These are phyloP conservation scores for Suhomyces emberorum DNA, from an alignment of 805 yeast genomes.

Conservation along the genomic window DNA sequence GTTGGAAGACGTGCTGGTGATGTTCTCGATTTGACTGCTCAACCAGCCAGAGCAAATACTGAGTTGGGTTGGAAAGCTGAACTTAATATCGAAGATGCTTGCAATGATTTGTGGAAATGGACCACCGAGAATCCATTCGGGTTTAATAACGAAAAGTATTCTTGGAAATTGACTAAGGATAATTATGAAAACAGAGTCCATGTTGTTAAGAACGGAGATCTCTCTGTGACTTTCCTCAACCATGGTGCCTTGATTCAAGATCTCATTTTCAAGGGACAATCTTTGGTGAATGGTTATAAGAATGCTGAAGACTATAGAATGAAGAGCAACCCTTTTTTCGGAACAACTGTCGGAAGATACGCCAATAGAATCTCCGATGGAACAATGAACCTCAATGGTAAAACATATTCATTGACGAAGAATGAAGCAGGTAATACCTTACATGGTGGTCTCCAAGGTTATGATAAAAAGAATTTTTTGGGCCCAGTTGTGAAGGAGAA, in stretches of 20 bases:
- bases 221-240: slow-evolving; percentile 43
- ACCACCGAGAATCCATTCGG: slow-evolving; percentile 66
- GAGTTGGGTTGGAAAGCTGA: slow-evolving; percentile 67
- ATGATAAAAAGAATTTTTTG: slow-evolving; percentile 46
- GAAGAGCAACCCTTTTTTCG: slow-evolving; percentile 49
- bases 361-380: slow-evolving; percentile 59
- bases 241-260: slow-evolving; percentile 52
- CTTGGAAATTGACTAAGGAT: slow-evolving; percentile 27
- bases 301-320: slow-evolving; percentile 27
- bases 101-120: slow-evolving; percentile 78
- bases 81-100: slow-evolving; percentile 56
- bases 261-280: slow-evolving; percentile 35
- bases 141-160: slow-evolving; percentile 34
- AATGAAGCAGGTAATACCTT: slow-evolving; percentile 44
- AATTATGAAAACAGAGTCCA: slow-evolving; percentile 34
- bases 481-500: slow-evolving; percentile 50
- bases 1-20: slow-evolving; percentile 71
- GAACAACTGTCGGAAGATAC: slow-evolving; percentile 63
- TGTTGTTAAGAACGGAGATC: slow-evolving; percentile 28
- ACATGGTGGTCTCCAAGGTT: slow-evolving; percentile 56
- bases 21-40: slow-evolving; percentile 71
- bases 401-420: slow-evolving; percentile 36
- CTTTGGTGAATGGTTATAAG: slow-evolving; percentile 40
- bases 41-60: slow-evolving; percentile 59
- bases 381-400: slow-evolving; percentile 38